Base-by-base conservation (phyloP, 148 eudicot genomes). In the Vaccinium vitisidaea region DNA sequence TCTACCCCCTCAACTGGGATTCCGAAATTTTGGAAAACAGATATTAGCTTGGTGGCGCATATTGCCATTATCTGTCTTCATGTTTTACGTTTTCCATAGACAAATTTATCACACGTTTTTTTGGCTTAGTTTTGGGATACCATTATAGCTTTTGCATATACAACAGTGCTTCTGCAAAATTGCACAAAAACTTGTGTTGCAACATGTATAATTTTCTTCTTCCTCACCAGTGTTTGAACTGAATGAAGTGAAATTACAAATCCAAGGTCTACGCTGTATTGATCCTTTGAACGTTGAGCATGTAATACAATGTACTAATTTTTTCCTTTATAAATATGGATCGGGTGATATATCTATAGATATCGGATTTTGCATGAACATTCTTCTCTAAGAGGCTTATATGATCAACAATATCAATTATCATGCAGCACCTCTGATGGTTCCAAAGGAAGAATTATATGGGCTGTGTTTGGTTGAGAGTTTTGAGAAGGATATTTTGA, bases 1-100 rank as follows among this genome's bases (percentile, higher is more conserved):
- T 84, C 13, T 81, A 87, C 79, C 86, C 88, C 1, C 27, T 84
- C 70, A 56, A 61, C 19, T 27, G 30, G 39, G 39, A 84, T 73
- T 21, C 81, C 14, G 86, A 74, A n/a, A 75, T 59, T 25, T 59
- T 16, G 65, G 56, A 8, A 15, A 75, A 83, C 16, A 75, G 59
- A 56, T 2, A 27, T 15, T 79, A 79, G 70, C n/a, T n/a, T 21
- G n/a, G 25, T 65, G 70, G 30, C 6, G 12, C 12, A 21, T 21
- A 65, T 23, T 65, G 71, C 8, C 71, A 21, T 65, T 23, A 10
- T 65, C n/a, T 27, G 71, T 65, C 27, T 21, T 7, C 12, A 9
- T 65, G 25, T 21, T 30, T 30, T 30, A 30, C 32, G 32, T 30
- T 30, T 30, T 30, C 32, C 32, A 30, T 30, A 30, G 0, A 30